These are phyloP conservation scores for Aspergillus fumigatiaffinis DNA, from an alignment of 2,329 filamentous ascomycete genomes.

Conservation along the genomic window DNA sequence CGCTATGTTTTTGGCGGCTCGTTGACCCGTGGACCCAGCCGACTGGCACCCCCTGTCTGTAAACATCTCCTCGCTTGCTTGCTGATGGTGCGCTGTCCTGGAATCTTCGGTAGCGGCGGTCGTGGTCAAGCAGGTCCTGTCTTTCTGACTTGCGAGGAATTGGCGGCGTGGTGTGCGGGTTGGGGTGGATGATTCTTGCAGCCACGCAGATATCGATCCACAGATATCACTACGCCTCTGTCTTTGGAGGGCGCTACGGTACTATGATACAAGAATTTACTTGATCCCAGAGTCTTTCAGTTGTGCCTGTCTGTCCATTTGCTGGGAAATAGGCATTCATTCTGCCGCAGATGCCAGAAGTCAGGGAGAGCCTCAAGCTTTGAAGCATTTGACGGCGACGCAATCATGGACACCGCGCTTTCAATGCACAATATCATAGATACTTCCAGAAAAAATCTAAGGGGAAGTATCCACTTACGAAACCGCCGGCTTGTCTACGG, in stretches of 20 bases:
- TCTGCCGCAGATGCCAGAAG: not conserved
- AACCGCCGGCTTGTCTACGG: not conserved
- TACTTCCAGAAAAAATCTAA: not conserved
- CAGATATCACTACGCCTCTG: not conserved
- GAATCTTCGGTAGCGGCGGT: constrained; percentile 51
- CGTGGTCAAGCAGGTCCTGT: constrained; percentile 47
- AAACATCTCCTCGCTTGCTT: constrained; percentile 88
- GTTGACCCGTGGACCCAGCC: constrained; percentile 19
- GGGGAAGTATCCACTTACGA: no score
- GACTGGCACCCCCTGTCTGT: constrained; percentile 52
- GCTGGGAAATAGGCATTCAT: not conserved
- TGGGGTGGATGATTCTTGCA: constrained; percentile 32
- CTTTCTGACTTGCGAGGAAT: constrained; percentile 59
- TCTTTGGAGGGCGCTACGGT: not conserved
- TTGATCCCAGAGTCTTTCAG: not conserved
- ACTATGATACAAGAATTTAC: not conserved
- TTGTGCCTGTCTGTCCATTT: not conserved
- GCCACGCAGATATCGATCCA: not conserved
- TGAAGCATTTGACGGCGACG: not conserved
- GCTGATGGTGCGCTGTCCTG: constrained; percentile 62
- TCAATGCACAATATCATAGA: not conserved
- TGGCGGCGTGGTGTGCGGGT: constrained; percentile 64
- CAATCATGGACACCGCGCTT: no score
- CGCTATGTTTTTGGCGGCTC: constrained; percentile 38
- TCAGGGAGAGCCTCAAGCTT: not conserved